phyloP scores from a whole-genome alignment of 2,329 filamentous ascomycete species.

The Madurella mycetomatis region DNA sequence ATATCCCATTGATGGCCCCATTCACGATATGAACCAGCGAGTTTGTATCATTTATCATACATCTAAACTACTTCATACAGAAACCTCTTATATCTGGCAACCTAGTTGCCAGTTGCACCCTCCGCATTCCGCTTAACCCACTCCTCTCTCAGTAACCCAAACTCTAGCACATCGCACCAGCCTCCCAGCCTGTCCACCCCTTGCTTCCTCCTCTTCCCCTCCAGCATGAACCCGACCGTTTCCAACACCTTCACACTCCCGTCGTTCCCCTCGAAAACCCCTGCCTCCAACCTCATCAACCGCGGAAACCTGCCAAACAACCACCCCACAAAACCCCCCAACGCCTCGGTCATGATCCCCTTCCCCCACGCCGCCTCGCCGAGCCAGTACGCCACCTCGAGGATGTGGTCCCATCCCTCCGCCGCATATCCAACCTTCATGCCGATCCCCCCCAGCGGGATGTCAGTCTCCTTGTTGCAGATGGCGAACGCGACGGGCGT shows the following conservation, averaged over 20 bases:
- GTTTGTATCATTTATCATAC: no score
- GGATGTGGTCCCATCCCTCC: slow-evolving; percentile 34
- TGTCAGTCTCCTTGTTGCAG: slow-evolving; percentile 32
- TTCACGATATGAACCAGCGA: no score
- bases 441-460: slow-evolving; percentile 40
- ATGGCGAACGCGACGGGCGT: slow-evolving; percentile 15
- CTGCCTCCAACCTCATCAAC: slow-evolving; percentile 40
- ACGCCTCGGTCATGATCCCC: slow-evolving; percentile 41
- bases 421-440: slow-evolving; percentile 35
- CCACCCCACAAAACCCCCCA: slow-evolving; percentile 39
- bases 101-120: no score
- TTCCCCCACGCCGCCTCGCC: slow-evolving; percentile 41
- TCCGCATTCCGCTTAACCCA: background rate
- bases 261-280: slow-evolving; percentile 36
- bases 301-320: slow-evolving; percentile 39
- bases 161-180: slow-evolving; percentile 36
- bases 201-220: slow-evolving; percentile 39
- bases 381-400: slow-evolving; percentile 49
- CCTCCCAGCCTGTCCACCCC: slow-evolving; percentile 40
- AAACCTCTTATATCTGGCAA: no score
- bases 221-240: slow-evolving; percentile 40
- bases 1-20: no score
- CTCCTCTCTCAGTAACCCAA: slow-evolving; percentile 32
- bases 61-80: no score
- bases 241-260: slow-evolving; percentile 41